A percentile compares a stretch with the other conserved stretches of the same genome.
Evolutionary conservation across 1,139 yeast species (phyloP).

Genomic region (Casaregolazyma suthepensis): DNA sequence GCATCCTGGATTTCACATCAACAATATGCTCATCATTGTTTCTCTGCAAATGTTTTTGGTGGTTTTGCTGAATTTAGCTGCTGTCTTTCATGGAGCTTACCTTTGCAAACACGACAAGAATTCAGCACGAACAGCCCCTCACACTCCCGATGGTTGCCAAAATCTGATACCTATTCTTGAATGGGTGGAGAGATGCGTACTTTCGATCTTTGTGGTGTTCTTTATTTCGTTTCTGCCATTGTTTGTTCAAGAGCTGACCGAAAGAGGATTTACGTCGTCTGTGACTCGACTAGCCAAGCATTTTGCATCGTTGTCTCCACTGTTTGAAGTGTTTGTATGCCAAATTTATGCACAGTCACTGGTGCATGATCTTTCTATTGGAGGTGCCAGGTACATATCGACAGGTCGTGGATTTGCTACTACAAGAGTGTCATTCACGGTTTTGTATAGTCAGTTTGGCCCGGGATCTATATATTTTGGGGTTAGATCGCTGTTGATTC

Average conservation of each 20-base stretch:
- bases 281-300: conserved; percentile 55
- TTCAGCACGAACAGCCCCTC: conserved; percentile 53
- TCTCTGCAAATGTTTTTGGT: conserved; percentile 69
- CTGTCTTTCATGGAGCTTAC: conserved; percentile 52
- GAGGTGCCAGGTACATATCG: conserved; percentile 78
- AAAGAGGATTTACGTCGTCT: conserved; percentile 66
- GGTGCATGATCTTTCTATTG: conserved; percentile 61
- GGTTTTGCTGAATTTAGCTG: conserved; percentile 60
- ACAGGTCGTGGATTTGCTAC: conserved; percentile 88
- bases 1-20: conserved; percentile 85
- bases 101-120: conserved; percentile 49
- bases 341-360: conserved; percentile 74
- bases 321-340: conserved; percentile 84
- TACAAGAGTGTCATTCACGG: conserved; percentile 52
- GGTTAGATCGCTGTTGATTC: conserved; percentile 46
- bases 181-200: conserved; percentile 76
- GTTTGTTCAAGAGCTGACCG: conserved; percentile 71
- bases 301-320: conserved; percentile 66
- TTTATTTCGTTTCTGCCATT: conserved; percentile 79
- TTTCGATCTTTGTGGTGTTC: conserved; percentile 78
- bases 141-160: conserved; percentile 66
- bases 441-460: conserved; percentile 60
- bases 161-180: conserved; percentile 66
- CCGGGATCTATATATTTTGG: conserved; percentile 64
- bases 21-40: conserved; percentile 69